Evolutionary conservation across 2,329 filamentous ascomycete species (phyloP).

Genomic region (Alternaria sp.): DNA sequence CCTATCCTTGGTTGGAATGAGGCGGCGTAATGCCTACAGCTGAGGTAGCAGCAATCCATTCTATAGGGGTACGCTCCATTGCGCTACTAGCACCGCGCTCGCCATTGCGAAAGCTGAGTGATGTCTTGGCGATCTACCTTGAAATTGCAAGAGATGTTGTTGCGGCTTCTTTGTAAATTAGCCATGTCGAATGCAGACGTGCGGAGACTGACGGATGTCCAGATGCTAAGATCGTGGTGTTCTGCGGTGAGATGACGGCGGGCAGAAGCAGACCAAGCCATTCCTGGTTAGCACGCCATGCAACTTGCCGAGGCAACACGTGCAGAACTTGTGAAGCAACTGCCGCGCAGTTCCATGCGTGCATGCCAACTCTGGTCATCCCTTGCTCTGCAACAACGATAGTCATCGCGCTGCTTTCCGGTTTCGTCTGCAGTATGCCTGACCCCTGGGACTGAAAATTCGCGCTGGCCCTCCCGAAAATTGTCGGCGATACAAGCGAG

Average conservation of each 20-base stretch:
- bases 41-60: background rate
- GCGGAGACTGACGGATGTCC: background rate
- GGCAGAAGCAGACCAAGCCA: background rate
- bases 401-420: constrained; percentile 3
- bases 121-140: background rate
- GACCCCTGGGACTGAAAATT: background rate
- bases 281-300: background rate
- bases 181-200: background rate
- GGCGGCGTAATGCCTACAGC: background rate
- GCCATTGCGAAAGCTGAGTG: background rate
- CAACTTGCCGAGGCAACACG: constrained; percentile 7
- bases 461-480: background rate
- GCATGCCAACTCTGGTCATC: background rate
- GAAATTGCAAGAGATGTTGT: rapidly evolving
- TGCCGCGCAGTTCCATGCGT: constrained; percentile 1
- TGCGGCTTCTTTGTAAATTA: background rate
- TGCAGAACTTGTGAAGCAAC: background rate
- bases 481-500: background rate
- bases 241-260: background rate
- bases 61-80: background rate
- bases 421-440: background rate
- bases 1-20: background rate
- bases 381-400: background rate
- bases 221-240: background rate
- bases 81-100: too few species aligned